A percentile compares a stretch with the other conserved stretches of the same genome.
Evolutionary conservation across 495 filamentous ascomycete genomes (phyloP).

Genomic region (Penicillium atrosanguineum): DNA sequence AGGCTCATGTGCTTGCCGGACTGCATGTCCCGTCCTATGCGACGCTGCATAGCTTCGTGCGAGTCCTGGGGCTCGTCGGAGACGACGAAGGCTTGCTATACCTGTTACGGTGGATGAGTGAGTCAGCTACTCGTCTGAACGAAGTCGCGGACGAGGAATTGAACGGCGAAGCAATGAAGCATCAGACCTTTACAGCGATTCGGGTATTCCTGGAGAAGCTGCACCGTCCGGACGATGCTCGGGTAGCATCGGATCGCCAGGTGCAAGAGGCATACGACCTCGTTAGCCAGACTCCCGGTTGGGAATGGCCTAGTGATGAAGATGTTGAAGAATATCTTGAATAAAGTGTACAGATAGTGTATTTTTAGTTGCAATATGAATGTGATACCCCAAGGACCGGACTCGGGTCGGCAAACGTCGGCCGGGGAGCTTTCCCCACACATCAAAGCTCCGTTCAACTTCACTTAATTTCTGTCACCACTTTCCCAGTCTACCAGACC

Average conservation of each 20-base stretch:
- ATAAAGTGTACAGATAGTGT: slow-evolving; percentile 20
- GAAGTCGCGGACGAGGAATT: slow-evolving; percentile 35
- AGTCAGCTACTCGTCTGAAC: slow-evolving; percentile 33
- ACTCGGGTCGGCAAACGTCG: slow-evolving; percentile 22
- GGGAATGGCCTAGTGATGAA: slow-evolving; percentile 55
- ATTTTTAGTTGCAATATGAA: slow-evolving; percentile 24
- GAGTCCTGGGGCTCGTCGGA: slow-evolving; percentile 47
- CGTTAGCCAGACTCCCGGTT: slow-evolving; percentile 42
- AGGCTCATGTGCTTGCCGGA: slow-evolving; percentile 30
- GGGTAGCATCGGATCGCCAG: slow-evolving; percentile 21
- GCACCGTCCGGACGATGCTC: slow-evolving; percentile 5
- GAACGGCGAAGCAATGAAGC: slow-evolving; percentile 45
- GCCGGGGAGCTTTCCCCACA: slow-evolving; percentile 28
- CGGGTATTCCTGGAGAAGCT: slow-evolving; percentile 51
- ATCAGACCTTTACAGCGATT: slow-evolving; percentile 50
- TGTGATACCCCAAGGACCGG: slow-evolving; percentile 8
- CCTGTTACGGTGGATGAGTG: slow-evolving; percentile 54
- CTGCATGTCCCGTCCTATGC: slow-evolving; percentile 43
- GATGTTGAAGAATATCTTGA: slow-evolving; percentile 48
- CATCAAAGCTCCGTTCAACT: slow-evolving; percentile 12
- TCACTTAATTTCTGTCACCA: not conserved
- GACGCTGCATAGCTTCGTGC: slow-evolving; percentile 52
- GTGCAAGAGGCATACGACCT: slow-evolving; percentile 42
- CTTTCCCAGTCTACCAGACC: not conserved
- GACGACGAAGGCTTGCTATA: slow-evolving; percentile 51